These are phyloP conservation scores for Acer saccharum DNA, from an alignment of 345 rosid species.

Conservation along the genomic window DNA sequence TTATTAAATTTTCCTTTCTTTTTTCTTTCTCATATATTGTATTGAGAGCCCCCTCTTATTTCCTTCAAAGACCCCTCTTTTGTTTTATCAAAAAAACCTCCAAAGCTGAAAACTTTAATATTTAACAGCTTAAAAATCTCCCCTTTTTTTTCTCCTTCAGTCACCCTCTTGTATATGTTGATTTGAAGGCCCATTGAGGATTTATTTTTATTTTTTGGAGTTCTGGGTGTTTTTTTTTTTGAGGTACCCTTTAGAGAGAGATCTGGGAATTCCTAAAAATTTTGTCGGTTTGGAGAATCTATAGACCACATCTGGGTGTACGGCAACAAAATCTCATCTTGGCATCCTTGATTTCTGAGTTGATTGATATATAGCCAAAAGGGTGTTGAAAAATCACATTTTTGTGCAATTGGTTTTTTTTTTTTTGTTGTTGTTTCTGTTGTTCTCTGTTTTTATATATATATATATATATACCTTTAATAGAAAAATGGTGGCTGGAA, in stretches of 20 bases:
- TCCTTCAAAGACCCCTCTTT: constrained; percentile 10
- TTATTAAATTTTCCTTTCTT: constrained; percentile 7
- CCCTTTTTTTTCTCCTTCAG: not conserved
- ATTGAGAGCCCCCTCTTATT: not conserved
- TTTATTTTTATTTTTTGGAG: not conserved
- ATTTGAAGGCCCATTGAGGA: constrained; percentile 19
- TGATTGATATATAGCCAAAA: constrained; percentile 26
- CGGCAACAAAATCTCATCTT: constrained; percentile 19
- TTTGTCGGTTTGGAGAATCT: not conserved
- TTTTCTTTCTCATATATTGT: not conserved
- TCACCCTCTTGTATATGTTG: constrained; percentile 1
- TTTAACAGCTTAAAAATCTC: constrained; percentile 7
- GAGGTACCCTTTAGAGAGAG: constrained; percentile 11
- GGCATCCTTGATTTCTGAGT: constrained; percentile 13
- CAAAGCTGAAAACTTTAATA: constrained; percentile 11
- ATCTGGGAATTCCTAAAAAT: constrained; percentile 19
- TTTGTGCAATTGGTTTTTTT: constrained; percentile 3
- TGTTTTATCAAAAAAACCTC: not conserved
- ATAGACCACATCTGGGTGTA: constrained; percentile 18
- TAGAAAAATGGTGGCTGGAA: constrained; percentile 53
- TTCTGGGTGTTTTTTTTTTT: not conserved
- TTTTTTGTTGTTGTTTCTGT: constrained; percentile 7
- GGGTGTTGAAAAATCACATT: constrained; percentile 15
- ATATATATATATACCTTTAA: constrained; percentile 8
- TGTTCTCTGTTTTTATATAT: constrained; percentile 11